Evolutionary conservation across 768 basidiomycete genomes (phyloP).

Genomic region (Mycena chlorophos): DNA sequence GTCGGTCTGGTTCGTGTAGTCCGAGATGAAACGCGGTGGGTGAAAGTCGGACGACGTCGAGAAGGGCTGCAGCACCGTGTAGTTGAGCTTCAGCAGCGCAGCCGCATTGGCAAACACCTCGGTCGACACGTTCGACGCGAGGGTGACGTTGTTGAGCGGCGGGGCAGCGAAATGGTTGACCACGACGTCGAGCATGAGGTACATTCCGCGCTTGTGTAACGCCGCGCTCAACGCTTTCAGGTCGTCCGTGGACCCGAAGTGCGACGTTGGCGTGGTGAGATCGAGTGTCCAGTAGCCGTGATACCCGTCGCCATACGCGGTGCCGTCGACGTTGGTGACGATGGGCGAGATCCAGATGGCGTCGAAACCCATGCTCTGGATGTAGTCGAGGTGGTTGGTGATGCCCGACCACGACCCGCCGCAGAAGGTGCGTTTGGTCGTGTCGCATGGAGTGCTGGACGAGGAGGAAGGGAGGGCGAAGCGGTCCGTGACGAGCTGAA

Average conservation of each 20-base stretch:
- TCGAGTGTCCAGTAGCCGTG: conserved; percentile 62
- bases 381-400: conserved; percentile 69
- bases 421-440: conserved; percentile 58
- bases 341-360: conserved; percentile 80
- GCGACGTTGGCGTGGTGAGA: conserved; percentile 62
- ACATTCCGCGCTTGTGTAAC: conserved; percentile 62
- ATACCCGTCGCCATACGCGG: conserved; percentile 69
- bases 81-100: conserved; percentile 27
- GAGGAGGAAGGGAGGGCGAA: conserved; percentile 56
- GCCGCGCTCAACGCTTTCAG: conserved; percentile 65
- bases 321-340: conserved; percentile 61
- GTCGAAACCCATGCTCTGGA: conserved; percentile 72
- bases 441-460: conserved; percentile 48
- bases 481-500: conserved; percentile 62
- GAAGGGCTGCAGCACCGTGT: conserved; percentile 32
- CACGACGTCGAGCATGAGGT: conserved; percentile 73
- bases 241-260: conserved; percentile 74
- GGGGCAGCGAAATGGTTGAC: conserved; percentile 57
- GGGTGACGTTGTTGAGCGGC: conserved; percentile 20
- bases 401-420: conserved; percentile 72
- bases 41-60: conserved; percentile 45
- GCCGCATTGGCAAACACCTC: not conserved
- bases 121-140: not conserved
- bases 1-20: conserved; percentile 56
- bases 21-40: conserved; percentile 64